Evolutionary conservation across 257 asterid genomes (phyloP), one percentile per base, ranked within the genome.

Genomic region (Primulina eburnea): DNA sequence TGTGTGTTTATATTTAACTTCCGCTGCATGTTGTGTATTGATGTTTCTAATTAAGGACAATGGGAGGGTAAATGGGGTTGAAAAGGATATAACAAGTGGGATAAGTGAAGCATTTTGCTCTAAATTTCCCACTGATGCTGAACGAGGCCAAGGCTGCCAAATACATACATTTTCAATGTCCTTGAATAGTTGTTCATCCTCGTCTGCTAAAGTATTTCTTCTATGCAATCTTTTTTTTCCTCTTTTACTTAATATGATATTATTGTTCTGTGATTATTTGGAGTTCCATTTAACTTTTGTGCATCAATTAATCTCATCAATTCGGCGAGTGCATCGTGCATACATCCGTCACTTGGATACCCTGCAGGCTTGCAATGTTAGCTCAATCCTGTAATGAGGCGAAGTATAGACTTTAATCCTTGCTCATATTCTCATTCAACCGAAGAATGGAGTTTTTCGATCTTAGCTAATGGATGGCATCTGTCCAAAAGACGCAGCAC

Each of bases 41-140:
- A 1, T 21, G 24, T 21, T 21, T 21, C 24, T 1, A 21, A 21
- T 21, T 21, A 21, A 21, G 24, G 24, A 21, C 24, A 21, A 21
- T 21, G 24, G 24, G 60, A 84, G 90, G 95, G 82, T 80, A 40
- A 76, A 86, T 85, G 95, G 88, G 38, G 80, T 60, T 60, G 92
- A 83, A 70, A 81, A 80, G 76, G 84, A 87, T 40, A 17, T 85
- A 20, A 70, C 90, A 47, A 87, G 68, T 73, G 99, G 95, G 50
- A 59, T 82, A 67, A 81, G 80, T 78, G 97, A 96, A 7, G 86
- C 91, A 69, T 94, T 91, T 81, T 97, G 99, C 71, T 78, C 95
- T 53, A 53, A 73, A 64, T 76, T 94, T 67, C 94, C 99, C 67
- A 73, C 84, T 52, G 65, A 80, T 64, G 73, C 80, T 26, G 69